These are phyloP conservation scores for Triangularia verruculosa DNA, from an alignment of 2,329 filamentous ascomycete genomes.

Conservation along the genomic window DNA sequence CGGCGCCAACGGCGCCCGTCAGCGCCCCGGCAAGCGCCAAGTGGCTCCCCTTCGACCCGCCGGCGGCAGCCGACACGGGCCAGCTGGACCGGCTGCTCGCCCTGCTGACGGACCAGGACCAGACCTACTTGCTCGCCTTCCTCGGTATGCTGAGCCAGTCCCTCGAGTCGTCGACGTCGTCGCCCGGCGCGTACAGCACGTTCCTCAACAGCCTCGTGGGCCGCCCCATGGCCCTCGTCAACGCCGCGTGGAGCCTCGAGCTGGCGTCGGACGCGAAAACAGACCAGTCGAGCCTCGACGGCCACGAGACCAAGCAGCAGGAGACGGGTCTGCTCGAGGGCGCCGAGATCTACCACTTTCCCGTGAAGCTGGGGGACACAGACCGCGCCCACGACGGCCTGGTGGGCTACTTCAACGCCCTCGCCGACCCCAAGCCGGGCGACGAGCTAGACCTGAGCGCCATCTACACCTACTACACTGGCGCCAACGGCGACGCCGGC, in stretches of 20 bases:
- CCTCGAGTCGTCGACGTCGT: neutral
- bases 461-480: no score
- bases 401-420: conserved; percentile 37
- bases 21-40: neutral
- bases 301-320: neutral
- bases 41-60: conserved; percentile 10
- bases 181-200: conserved; percentile 11
- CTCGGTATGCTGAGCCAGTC: conserved; percentile 6
- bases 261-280: conserved; percentile 22
- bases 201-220: conserved; percentile 10
- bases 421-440: no score
- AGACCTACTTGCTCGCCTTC: conserved; percentile 10
- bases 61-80: neutral
- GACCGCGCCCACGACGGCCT: conserved; percentile 37
- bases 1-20: conserved; percentile 12
- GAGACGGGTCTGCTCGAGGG: neutral
- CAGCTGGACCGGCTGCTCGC: conserved; percentile 3
- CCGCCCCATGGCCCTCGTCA: conserved; percentile 12
- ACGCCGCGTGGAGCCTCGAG: conserved; percentile 10
- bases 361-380: conserved; percentile 37
- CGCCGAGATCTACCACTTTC: conserved; percentile 33
- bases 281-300: conserved; percentile 19
- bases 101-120: neutral
- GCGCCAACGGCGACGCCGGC: no score
- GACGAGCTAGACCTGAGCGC: no score